Base-by-base conservation (phyloP, 1,139 yeast genomes). In the Hemisphaericaspora lyxosophila region DNA sequence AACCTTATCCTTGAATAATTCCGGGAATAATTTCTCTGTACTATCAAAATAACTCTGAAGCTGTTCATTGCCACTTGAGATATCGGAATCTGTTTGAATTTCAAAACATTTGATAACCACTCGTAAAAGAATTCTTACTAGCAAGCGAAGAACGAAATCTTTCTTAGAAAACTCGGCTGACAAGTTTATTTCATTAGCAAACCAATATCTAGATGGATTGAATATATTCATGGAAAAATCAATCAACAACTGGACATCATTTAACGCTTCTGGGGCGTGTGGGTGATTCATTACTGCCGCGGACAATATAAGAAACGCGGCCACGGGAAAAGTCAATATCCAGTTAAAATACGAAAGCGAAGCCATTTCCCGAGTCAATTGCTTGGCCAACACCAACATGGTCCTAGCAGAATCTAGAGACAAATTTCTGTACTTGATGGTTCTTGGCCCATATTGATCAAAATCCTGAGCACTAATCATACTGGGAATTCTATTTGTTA, bases 351-450 rank as follows among this genome's bases (percentile, higher is more conserved):
- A 62, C 1, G 68, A 51, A 18, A 53, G 43, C 0, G 62, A 52
- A 0, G 54, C 42, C 7, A 45, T 48, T 5, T 47, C 43, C 17
- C 50, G 48, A 31, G 53, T 53, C 18, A 64, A 27, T 30, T 49
- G 55, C 11, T 47, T 49, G 4, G 55, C 50, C 26, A 65, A 44
- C 14, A 53, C 50, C 23, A 69, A 45, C 5, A 68, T 60, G 1
- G 73, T 67, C 40, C 73, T 51, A 3, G 73, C 66, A 16, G 70
- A 54, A 38, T 64, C 59, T 18, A 62, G 43, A 1, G 64, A 57
- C 22, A 63, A 35, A 25, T 54, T 53, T 28, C 70, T 44, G 36
- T 56, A 54, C 26, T 47, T 53, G 2, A 45, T 30, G 19, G 47
- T 43, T 19, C 53, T 48, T 6, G 41, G 41, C 17, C 50, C 48